Evolutionary conservation across 2,329 filamentous ascomycete species (phyloP).

Genomic region (Berkeleyomyces rouxiae): DNA sequence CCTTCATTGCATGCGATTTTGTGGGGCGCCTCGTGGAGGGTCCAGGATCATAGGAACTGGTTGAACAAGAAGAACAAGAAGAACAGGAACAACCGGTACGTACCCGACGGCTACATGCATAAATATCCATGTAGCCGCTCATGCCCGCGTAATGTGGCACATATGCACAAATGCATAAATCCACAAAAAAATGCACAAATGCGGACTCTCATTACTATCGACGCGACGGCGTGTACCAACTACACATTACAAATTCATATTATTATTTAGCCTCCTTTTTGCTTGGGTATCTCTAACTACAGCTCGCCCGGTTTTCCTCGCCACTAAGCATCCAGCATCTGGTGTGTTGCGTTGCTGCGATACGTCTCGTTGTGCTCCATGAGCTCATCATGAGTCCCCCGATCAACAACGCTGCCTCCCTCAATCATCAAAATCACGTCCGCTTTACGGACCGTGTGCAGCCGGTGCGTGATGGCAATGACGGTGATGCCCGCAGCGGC

Average conservation of each 20-base stretch:
- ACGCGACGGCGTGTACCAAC: background rate
- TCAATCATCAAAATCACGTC: slow-evolving; percentile 43
- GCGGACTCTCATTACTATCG: background rate
- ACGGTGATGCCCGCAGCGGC: slow-evolving; percentile 37
- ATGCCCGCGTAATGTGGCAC: background rate
- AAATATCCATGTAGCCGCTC: background rate
- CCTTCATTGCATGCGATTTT: background rate
- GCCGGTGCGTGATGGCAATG: slow-evolving; percentile 39
- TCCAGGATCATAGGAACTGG: no score
- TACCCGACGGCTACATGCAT: background rate
- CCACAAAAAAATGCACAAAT: no score
- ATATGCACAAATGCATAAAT: background rate
- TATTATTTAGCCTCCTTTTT: background rate
- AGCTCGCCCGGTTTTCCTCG: no score
- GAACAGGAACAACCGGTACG: background rate
- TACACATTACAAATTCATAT: background rate
- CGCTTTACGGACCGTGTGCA: slow-evolving; percentile 39
- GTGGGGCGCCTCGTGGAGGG: background rate
- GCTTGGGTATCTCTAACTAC: no score
- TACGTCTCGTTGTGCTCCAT: slow-evolving; percentile 36
- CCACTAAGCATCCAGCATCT: slow-evolving; percentile 24
- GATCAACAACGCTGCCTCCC: slow-evolving; percentile 34
- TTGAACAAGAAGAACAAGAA: background rate
- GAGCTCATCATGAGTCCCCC: slow-evolving; percentile 36
- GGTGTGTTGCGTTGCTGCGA: slow-evolving; percentile 33